These are phyloP conservation scores for Zhuliangozyma blackwelliae DNA, from an alignment of 1,139 yeast genomes.

Conservation along the genomic window DNA sequence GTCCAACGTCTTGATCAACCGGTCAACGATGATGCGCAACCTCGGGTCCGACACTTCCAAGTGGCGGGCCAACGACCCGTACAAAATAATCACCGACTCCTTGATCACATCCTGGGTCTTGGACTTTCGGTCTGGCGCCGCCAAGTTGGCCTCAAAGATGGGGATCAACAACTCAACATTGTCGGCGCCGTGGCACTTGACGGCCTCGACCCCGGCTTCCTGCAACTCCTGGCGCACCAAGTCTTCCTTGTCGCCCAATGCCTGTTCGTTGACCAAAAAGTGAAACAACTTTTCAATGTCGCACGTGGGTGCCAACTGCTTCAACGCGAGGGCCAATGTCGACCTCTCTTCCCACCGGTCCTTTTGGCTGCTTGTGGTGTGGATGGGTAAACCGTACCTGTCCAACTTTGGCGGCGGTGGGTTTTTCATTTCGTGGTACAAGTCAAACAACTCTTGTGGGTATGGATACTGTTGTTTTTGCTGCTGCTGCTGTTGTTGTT, in stretches of 20 bases:
- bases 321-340: slow-evolving; percentile 70
- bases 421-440: slow-evolving; percentile 56
- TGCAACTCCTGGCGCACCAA: slow-evolving; percentile 78
- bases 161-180: slow-evolving; percentile 71
- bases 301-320: slow-evolving; percentile 52
- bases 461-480: slow-evolving; percentile 9
- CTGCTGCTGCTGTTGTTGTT: not conserved
- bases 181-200: slow-evolving; percentile 58
- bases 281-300: slow-evolving; percentile 48
- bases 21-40: slow-evolving; percentile 59
- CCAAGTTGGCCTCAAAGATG: slow-evolving; percentile 63
- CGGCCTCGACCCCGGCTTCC: slow-evolving; percentile 79
- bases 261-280: slow-evolving; percentile 57
- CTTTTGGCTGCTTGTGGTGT: slow-evolving; percentile 52
- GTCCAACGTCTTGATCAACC: slow-evolving; percentile 69
- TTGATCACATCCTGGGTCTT: slow-evolving; percentile 60
- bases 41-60: slow-evolving; percentile 61
- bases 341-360: slow-evolving; percentile 86
- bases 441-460: slow-evolving; percentile 34
- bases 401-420: slow-evolving; percentile 79
- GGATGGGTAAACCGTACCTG: slow-evolving; percentile 72
- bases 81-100: slow-evolving; percentile 78
- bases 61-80: slow-evolving; percentile 86
- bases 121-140: slow-evolving; percentile 39
- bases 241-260: slow-evolving; percentile 70